These are phyloP conservation scores for Pichia sp. DNA, from an alignment of 1,139 yeast genomes.

Conservation along the genomic window DNA sequence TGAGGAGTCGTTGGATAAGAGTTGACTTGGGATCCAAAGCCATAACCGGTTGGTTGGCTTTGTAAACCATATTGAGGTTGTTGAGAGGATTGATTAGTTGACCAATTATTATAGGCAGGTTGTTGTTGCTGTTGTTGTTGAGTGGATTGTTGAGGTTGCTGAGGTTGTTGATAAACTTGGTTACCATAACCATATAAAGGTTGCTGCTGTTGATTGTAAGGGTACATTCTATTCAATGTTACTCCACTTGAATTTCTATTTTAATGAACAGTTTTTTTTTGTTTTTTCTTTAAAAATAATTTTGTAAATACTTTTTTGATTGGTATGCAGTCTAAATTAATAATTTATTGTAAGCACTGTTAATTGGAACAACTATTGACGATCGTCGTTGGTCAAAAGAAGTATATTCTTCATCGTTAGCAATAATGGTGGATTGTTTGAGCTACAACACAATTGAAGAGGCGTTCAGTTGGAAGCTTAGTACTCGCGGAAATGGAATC, in stretches of 20 bases:
- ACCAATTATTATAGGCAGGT: constrained; percentile 24
- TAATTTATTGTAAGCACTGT: neutral
- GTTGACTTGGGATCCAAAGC: constrained; percentile 19
- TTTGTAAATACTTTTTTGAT: neutral
- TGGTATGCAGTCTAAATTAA: neutral
- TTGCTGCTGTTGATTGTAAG: constrained; percentile 4
- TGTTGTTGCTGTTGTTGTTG: constrained; percentile 19
- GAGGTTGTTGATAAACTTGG: constrained; percentile 8
- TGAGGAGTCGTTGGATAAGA: constrained; percentile 17
- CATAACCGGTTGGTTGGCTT: constrained; percentile 28
- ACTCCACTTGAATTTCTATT: neutral
- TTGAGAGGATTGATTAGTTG: constrained; percentile 17
- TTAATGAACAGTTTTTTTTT: neutral
- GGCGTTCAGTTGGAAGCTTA: too few relatives aligned
- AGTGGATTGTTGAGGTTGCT: constrained; percentile 13
- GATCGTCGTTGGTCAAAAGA: neutral
- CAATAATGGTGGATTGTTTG: too few relatives aligned
- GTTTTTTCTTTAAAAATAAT: neutral
- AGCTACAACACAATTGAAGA: too few relatives aligned
- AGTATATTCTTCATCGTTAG: too few relatives aligned
- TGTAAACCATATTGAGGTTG: constrained; percentile 19
- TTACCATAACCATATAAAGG: neutral
- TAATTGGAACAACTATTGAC: neutral
- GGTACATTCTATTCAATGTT: neutral
- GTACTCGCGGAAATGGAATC: too few relatives aligned